Evolutionary conservation across 1,139 yeast species (phyloP).

Genomic region (Hyphopichia wangnamkhiaoensis): DNA sequence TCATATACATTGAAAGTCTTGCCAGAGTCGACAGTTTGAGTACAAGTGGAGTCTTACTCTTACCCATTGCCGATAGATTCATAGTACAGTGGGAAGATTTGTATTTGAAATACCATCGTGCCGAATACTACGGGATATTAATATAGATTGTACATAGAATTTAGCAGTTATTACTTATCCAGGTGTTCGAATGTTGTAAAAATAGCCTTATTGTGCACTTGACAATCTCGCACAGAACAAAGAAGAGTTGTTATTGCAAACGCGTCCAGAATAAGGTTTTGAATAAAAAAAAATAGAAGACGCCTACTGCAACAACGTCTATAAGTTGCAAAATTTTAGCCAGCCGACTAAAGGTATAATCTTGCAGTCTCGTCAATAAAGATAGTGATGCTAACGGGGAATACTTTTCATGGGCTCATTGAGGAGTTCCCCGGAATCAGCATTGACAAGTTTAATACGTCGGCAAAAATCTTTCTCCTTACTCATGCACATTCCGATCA

Average conservation of each 20-base stretch:
- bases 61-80: slow-evolving; percentile 73
- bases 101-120: slow-evolving; percentile 51
- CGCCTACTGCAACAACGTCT: too few species aligned
- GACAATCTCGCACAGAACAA: too few species aligned
- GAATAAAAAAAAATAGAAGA: too few species aligned
- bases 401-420: slow-evolving; percentile 28
- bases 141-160: too few species aligned
- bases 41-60: slow-evolving; percentile 68
- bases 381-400: slow-evolving; percentile 11
- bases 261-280: too few species aligned
- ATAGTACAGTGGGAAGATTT: slow-evolving; percentile 90
- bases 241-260: too few species aligned
- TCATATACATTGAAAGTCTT: slow-evolving; percentile 82
- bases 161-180: background rate
- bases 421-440: slow-evolving; percentile 36
- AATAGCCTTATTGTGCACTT: too few species aligned
- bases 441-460: slow-evolving; percentile 46
- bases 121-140: slow-evolving; percentile 78
- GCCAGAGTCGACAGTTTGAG: slow-evolving; percentile 82
- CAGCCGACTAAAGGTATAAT: too few species aligned
- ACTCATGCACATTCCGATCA: slow-evolving; percentile 65
- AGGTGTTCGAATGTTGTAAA: background rate
- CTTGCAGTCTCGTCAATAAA: too few species aligned
- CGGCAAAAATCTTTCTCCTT: slow-evolving; percentile 34
- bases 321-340: too few species aligned